Percentiles rank a stretch among this genome's conserved stretches.
phyloP scores from a whole-genome alignment of 169 alveolate species.

The Plasmodium gallinaceum region DNA sequence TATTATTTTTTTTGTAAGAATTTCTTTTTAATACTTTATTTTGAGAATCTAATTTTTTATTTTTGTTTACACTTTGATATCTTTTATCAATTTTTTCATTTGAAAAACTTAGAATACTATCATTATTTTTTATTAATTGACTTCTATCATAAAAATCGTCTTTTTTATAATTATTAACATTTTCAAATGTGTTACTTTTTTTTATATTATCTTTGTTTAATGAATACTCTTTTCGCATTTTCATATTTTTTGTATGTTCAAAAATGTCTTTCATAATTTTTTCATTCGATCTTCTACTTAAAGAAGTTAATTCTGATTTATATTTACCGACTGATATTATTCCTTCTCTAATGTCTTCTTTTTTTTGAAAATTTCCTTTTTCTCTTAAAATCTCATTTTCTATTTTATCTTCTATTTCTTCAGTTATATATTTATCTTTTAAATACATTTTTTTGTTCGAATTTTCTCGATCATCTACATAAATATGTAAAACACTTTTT shows the following conservation, averaged over 20 bases:
- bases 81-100: neutral
- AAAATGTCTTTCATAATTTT: conserved; percentile 55
- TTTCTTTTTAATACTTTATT: conserved; percentile 24
- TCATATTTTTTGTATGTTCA: conserved; percentile 37
- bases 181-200: conserved; percentile 20
- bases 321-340: conserved; percentile 59
- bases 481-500: conserved; percentile 76
- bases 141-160: neutral
- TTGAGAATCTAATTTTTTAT: conserved; percentile 6
- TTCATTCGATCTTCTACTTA: conserved; percentile 66
- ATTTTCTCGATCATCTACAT: conserved; percentile 17
- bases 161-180: conserved; percentile 8
- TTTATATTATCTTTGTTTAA: neutral
- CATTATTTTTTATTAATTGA: conserved; percentile 11
- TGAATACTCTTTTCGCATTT: neutral
- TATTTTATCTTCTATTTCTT: conserved; percentile 54
- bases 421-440: conserved; percentile 33
- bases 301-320: conserved; percentile 48
- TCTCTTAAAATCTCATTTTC: conserved; percentile 53
- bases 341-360: conserved; percentile 34
- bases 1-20: conserved; percentile 9
- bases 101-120: neutral
- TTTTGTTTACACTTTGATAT: conserved; percentile 19
- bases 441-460: neutral
- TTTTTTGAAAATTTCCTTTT: neutral